Evolutionary conservation across 78 protist genomes (phyloP).

Genomic region (Dictyostelium firmibasis): DNA sequence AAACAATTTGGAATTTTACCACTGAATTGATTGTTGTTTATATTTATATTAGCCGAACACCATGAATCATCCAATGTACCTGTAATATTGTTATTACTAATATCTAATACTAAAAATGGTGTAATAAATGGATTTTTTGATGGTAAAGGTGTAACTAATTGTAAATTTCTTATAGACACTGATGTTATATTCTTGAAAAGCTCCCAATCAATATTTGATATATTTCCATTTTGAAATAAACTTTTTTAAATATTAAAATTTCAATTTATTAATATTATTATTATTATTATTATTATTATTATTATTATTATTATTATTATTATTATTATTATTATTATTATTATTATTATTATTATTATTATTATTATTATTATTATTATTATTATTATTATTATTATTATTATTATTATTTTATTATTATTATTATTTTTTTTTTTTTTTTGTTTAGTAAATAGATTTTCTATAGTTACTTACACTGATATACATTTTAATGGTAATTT

Average conservation of each 20-base stretch:
- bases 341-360: too few relatives aligned
- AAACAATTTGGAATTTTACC: background rate
- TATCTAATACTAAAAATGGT: background rate
- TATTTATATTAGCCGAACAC: background rate
- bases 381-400: too few relatives aligned
- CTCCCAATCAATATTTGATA: background rate
- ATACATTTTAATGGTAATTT: background rate
- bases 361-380: too few relatives aligned
- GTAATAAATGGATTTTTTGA: background rate
- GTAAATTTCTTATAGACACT: background rate
- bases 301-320: too few relatives aligned
- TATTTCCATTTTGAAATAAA: background rate
- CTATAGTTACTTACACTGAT: background rate
- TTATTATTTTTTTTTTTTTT: too few relatives aligned
- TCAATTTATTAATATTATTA: background rate
- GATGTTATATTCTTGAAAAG: background rate
- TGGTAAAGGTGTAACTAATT: background rate
- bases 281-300: background rate
- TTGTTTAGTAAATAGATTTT: too few relatives aligned
- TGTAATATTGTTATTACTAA: background rate
- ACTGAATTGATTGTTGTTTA: background rate
- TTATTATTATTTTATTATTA: background rate
- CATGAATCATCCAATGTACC: background rate
- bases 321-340: too few relatives aligned
- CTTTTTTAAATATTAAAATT: background rate